Percentiles rank a stretch among this genome's conserved stretches.
These are phyloP conservation scores for Boletus edulis DNA, from an alignment of 768 basidiomycete species.

Conservation along the genomic window DNA sequence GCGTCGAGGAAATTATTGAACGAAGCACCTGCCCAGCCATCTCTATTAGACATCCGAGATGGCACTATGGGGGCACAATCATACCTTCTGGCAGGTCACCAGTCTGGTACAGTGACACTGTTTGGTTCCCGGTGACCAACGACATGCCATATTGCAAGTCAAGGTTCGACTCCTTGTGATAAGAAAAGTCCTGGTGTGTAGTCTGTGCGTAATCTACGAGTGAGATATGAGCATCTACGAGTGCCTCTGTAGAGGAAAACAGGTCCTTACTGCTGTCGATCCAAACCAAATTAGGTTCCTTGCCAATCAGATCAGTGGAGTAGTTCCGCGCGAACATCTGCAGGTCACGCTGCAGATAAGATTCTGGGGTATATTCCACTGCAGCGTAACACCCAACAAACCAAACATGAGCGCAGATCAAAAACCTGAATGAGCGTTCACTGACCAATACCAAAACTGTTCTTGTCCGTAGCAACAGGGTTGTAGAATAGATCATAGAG, in stretches of 20 bases:
- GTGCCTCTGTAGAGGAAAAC: neutral
- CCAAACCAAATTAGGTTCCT: conserved; percentile 28
- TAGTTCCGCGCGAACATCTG: conserved; percentile 31
- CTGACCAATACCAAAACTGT: conserved; percentile 35
- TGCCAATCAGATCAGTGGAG: conserved; percentile 21
- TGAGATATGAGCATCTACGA: neutral
- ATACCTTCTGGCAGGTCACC: conserved; percentile 28
- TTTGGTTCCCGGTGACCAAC: conserved; percentile 28
- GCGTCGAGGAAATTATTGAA: conserved; percentile 41
- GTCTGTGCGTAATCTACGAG: conserved; percentile 29
- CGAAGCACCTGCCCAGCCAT: conserved; percentile 25
- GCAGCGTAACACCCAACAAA: neutral
- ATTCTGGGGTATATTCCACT: conserved; percentile 36
- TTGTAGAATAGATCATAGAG: conserved; percentile 27
- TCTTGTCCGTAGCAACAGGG: conserved; percentile 24
- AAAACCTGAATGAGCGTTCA: neutral
- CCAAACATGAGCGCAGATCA: neutral
- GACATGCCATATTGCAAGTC: conserved; percentile 35
- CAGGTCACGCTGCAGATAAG: conserved; percentile 30
- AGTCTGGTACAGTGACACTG: conserved; percentile 33
- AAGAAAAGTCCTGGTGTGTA: conserved; percentile 5
- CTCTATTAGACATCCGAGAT: neutral
- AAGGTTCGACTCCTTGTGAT: conserved; percentile 30
- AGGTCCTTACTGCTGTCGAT: conserved; percentile 35
- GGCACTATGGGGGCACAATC: neutral